These are phyloP conservation scores for Tricholoma saponaceum DNA, from an alignment of 768 basidiomycete species.

Conservation along the genomic window DNA sequence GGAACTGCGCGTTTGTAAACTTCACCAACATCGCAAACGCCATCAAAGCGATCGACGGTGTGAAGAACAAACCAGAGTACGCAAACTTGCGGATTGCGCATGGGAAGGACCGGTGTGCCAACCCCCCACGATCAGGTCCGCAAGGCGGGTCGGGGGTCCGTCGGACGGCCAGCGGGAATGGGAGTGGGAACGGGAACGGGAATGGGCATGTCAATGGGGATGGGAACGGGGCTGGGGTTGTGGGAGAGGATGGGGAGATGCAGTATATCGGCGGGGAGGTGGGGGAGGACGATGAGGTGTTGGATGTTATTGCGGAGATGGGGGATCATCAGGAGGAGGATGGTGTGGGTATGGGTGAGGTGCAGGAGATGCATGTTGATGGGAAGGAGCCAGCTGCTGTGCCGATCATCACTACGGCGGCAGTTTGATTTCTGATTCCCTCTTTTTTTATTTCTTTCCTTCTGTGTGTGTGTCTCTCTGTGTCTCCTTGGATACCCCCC, in stretches of 20 bases:
- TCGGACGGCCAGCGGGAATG: slow-evolving; percentile 34
- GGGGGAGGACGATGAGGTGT: background rate
- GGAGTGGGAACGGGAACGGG: slow-evolving; percentile 33
- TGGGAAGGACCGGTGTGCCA: slow-evolving; percentile 94
- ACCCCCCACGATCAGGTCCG: slow-evolving; percentile 81
- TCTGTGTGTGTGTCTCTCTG: slow-evolving; percentile 13
- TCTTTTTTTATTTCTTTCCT: slow-evolving; percentile 12
- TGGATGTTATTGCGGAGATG: slow-evolving; percentile 17
- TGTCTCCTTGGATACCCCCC: slow-evolving; percentile 9
- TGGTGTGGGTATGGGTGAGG: slow-evolving; percentile 10
- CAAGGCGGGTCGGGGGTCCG: slow-evolving; percentile 59
- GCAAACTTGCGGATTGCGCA: slow-evolving; percentile 85
- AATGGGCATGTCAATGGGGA: slow-evolving; percentile 28
- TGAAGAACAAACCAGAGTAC: slow-evolving; percentile 92
- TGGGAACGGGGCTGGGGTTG: slow-evolving; percentile 23
- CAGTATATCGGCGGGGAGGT: background rate
- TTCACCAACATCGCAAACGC: slow-evolving; percentile 94
- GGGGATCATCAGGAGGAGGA: slow-evolving; percentile 22
- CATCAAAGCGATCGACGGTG: slow-evolving; percentile 96
- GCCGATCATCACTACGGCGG: background rate
- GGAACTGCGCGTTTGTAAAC: slow-evolving; percentile 95
- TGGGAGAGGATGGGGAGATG: slow-evolving; percentile 20
- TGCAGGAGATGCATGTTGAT: slow-evolving; percentile 43
- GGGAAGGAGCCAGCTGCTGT: slow-evolving; percentile 22
- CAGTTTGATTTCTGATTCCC: background rate